phyloP scores from a whole-genome alignment of 2,329 filamentous ascomycete genomes.

The Cladosporium sp. region DNA sequence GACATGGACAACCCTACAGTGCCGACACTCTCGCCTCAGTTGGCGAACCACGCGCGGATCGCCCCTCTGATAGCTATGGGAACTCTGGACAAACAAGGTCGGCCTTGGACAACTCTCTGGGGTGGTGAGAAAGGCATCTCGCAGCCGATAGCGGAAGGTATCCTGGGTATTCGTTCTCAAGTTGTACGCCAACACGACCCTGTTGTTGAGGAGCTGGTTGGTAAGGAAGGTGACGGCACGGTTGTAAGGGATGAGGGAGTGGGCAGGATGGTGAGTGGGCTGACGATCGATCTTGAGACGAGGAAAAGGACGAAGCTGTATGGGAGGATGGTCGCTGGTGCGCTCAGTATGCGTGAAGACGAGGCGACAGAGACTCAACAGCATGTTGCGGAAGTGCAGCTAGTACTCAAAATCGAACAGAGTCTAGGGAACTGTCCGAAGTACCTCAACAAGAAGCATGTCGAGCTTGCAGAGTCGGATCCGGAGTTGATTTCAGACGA shows the following conservation, averaged over 20 bases:
- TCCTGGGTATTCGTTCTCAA: conserved; percentile 63
- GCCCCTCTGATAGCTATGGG: conserved; percentile 73
- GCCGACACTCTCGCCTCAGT: conserved; percentile 61
- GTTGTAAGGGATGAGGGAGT: conserved; percentile 42
- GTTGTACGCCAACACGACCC: conserved; percentile 68
- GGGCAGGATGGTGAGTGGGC: conserved; percentile 59
- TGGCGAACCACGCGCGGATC: conserved; percentile 59
- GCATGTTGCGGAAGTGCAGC: conserved; percentile 48
- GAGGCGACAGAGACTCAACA: conserved; percentile 31
- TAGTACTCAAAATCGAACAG: conserved; percentile 69
- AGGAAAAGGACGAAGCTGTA: conserved; percentile 73
- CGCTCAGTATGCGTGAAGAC: conserved; percentile 44
- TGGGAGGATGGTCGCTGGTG: conserved; percentile 67
- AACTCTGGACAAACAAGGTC: conserved; percentile 62
- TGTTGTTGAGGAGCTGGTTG: conserved; percentile 64
- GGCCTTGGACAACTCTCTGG: conserved; percentile 77
- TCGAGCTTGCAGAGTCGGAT: conserved; percentile 56
- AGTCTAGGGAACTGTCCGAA: conserved; percentile 82
- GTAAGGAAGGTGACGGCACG: conserved; percentile 46
- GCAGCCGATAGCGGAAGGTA: conserved; percentile 58
- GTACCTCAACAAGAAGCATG: conserved; percentile 74
- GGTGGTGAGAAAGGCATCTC: conserved; percentile 73
- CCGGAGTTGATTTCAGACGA: conserved; percentile 54
- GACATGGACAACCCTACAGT: conserved; percentile 65
- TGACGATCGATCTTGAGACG: conserved; percentile 64